Evolutionary conservation across 805 yeast genomes (phyloP), one percentile per base, ranked within the genome.

Genomic region (Wickerhamomyces rabaulensis): DNA sequence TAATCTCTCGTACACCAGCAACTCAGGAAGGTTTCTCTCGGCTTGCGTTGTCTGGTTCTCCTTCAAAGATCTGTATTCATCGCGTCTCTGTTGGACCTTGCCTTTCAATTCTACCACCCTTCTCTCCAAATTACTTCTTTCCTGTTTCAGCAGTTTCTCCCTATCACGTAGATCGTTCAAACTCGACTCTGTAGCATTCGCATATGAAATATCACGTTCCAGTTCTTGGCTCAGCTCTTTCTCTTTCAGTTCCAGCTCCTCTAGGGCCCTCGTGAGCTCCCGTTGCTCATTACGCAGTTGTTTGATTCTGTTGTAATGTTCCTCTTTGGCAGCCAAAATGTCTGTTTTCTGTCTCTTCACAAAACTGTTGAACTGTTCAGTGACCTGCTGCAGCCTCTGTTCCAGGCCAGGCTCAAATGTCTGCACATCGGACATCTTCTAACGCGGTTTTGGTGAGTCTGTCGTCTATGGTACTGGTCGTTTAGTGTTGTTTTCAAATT

Each of bases 1-100:
- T 42, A 78, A 64, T 35, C 67, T 61, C 50, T 82, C 86, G 62
- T 74, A 79, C 37, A 73, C 67, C 16, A 64, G 46, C 37, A 79
- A 65, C 56, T 82, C 87, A 0, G 80, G 79, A 15, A 66, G 64
- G 48, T 80, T 80, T 37, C 65, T 66, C 25, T 65, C 66, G 8
- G 72, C 64, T 55, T 82, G 87, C 9, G 56, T 50, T 17, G 62
- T 60, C 31, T 78, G 57, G 33, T 65, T 61, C 42, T 64, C 63
- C 36, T 64, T 67, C 8, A 70, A 57, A 36, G 58, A 59, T 20
- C 50, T 52, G 22, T 69, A 60, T 50, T 70, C 67, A 3, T 61
- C 55, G 25, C 68, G 61, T 39, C 65, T 61, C 16, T 52, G 45
- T 9, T 57, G 55, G 8, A 71, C 63, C 41, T 65, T 58, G 1